These are phyloP conservation scores for Chaetomium cochliodes DNA, from an alignment of 495 filamentous ascomycete species.

Conservation along the genomic window DNA sequence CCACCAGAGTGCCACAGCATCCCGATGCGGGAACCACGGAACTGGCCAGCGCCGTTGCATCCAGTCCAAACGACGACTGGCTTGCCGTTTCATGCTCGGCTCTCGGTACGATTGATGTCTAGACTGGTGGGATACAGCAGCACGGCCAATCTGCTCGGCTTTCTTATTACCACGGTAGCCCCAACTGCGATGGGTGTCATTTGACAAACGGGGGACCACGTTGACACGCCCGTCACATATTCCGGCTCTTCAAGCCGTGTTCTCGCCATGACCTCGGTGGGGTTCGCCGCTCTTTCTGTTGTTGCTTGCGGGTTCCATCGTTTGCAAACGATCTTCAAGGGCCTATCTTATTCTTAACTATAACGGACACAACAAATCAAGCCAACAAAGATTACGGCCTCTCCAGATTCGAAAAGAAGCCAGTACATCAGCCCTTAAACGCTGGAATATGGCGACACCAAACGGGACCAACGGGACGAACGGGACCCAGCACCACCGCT, in stretches of 20 bases:
- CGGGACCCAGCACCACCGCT: slow-evolving; percentile 38
- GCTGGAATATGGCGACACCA: slow-evolving; percentile 21
- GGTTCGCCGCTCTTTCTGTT: background rate
- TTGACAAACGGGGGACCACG: background rate
- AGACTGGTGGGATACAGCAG: background rate
- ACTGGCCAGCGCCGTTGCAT: slow-evolving; percentile 16
- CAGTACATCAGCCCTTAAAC: background rate
- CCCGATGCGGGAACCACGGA: slow-evolving; percentile 19
- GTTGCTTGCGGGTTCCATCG: background rate
- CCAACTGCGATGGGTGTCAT: background rate
- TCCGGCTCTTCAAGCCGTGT: background rate
- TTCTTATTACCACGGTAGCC: slow-evolving; percentile 9
- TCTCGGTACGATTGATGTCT: slow-evolving; percentile 4
- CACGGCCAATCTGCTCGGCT: background rate
- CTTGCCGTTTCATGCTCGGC: background rate
- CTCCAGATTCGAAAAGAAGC: background rate
- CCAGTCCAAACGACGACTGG: slow-evolving; percentile 7
- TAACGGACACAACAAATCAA: background rate
- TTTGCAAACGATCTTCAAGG: background rate
- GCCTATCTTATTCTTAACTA: background rate
- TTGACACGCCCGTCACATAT: background rate
- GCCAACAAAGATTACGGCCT: background rate
- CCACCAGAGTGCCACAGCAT: background rate
- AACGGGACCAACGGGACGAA: slow-evolving; percentile 24
- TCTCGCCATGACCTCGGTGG: background rate